Evolutionary conservation across 2,329 filamentous ascomycete species (phyloP), one percentile per base, ranked within the genome.

Genomic region (Paecilomyces dactylethromorphus): DNA sequence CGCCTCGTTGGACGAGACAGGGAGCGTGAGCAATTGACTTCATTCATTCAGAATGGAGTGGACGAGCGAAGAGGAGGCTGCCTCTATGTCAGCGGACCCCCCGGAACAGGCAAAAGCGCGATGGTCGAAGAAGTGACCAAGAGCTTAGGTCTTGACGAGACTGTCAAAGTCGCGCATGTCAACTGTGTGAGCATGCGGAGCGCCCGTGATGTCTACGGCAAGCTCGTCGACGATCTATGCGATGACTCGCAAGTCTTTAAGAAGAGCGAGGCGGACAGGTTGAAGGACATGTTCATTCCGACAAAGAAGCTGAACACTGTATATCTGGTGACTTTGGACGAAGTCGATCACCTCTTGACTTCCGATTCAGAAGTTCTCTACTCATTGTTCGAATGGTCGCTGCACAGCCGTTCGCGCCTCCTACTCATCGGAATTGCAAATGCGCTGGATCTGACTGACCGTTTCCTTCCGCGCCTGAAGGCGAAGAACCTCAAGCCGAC

Each of bases 101-200:
- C 94, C 1, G 94, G 94, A 11, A 99, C 94, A 0, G 94, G 94
- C 57, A 99, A 99, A 78, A 97, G 92, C 73, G 94, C 94, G 31
- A 88, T 97, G 80, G 86, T 97, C 62, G 87, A 87, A 62, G 88
- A 95, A 70, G 84, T 96, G 55, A 89, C 89, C 54, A 78, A 84
- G 54, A 80, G 85, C 51, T 76, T 88, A 54, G 77, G 78, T 33
- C 77, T 81, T 15, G 73, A 78, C 1, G 68, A 74, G 12, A 74
- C 74, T 3, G 79, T 94, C 56, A 86, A 85, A 67, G 86, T 87
- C 56, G 87, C 87, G 2, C 93, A 92, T 69, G 83, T 99, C 80
- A 99, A 99, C 73, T 99, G 94, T 76, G 97, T 97, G 87, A 96
- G 92, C 75, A 87, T 97, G 75, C 95, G 94, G 69, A 91, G 87